Evolutionary conservation across 1,284 basidiomycete genomes (phyloP).

Genomic region (Ganoderma boninense): DNA sequence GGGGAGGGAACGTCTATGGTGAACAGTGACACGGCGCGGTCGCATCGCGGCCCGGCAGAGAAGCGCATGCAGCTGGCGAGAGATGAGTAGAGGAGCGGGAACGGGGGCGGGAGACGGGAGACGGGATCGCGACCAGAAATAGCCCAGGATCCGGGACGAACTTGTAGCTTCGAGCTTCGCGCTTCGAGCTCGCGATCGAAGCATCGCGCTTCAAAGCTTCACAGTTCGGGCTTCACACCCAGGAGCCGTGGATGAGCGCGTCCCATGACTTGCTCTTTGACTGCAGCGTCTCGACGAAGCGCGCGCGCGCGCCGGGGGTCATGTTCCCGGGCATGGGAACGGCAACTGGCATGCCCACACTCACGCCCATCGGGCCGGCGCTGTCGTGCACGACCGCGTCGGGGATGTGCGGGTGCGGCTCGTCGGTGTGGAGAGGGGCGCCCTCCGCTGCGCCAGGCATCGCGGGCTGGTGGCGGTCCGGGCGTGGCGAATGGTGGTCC

Average conservation of each 20-base stretch:
- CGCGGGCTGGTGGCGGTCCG: conserved; percentile 14
- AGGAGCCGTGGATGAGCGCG: conserved; percentile 43
- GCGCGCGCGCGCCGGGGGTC: conserved; percentile 31
- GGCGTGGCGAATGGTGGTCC: not conserved
- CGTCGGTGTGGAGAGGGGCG: conserved; percentile 17
- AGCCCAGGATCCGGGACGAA: not conserved
- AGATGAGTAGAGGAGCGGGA: not conserved
- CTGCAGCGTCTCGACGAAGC: conserved; percentile 42
- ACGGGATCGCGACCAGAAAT: not conserved
- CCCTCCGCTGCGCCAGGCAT: conserved; percentile 17
- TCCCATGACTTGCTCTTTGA: conserved; percentile 43
- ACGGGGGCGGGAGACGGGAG: not conserved
- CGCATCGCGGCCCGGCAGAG: not conserved
- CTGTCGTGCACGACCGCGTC: conserved; percentile 19
- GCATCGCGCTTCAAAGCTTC: not conserved
- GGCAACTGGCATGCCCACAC: not conserved
- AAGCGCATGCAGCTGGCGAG: not conserved
- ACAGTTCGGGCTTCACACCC: conserved; percentile 32
- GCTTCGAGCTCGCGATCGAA: not conserved
- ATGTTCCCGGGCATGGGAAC: conserved; percentile 17
- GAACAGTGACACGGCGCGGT: not conserved
- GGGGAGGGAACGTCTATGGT: not conserved
- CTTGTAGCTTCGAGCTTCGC: not conserved
- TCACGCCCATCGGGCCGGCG: conserved; percentile 7
- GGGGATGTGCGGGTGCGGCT: conserved; percentile 25